Base-by-base conservation (phyloP, 805 yeast species). In the Priceomyces haplophilus region DNA sequence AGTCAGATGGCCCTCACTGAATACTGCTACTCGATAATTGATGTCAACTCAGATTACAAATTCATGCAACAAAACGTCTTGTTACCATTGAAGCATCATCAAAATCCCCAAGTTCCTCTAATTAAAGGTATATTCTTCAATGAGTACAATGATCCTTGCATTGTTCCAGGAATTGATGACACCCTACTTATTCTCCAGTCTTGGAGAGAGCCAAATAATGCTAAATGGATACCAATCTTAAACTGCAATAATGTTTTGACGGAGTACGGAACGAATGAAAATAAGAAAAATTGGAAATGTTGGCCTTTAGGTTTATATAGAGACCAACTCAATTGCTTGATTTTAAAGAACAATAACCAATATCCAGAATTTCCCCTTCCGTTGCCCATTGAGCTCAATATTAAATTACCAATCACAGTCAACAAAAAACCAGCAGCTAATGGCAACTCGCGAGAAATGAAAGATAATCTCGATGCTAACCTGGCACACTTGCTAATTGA, bases 281-380 rank as follows among this genome's bases (percentile, higher is more conserved):
- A 58, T 29, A 69, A 67, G 44, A 75, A 75, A 40, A 76, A 78
- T 46, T 79, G 88, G 62, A 74, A 75, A 41, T 82, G 84, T 51
- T 89, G 97, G 97, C 97, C 97, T 17, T 68, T 91, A 40, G 96
- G 96, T 2, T 64, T 87, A 29, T 76, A 79, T 44, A 75, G 74
- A 39, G 89, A 85, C 45, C 78, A 80, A 46, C 76, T 89, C 52
- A 80, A 78, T 49, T 87, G 95, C 61, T 74, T 88, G 40, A 74
- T 88, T 16, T 76, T 88, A 47, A 85, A 86, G 62, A 90, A 89
- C 17, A 61, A 56, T 41, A 60, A 55, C 34, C 67, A 69, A 24
- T 83, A 83, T 62, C 97, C 97, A 0, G 78, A 80, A 3, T 81
- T 88, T 55, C 98, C 98, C 11, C 64, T 93, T 39, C 85, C 96